Conservation (phyloP, 768 basidiomycete species). For the Pisolithus albus region DNA sequence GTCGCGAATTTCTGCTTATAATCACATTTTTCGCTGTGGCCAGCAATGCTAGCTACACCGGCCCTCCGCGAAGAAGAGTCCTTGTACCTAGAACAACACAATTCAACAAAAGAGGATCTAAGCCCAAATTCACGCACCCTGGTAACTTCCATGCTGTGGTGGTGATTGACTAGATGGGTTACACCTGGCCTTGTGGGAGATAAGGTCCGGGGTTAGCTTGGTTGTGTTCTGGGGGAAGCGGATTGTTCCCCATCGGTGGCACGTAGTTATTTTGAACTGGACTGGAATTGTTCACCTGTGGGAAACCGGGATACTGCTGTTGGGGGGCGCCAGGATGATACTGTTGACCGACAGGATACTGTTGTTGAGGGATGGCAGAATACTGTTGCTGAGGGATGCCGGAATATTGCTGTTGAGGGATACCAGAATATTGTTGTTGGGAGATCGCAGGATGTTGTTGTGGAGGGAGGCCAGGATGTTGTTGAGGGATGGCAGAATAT, state of each 20-base stretch:
- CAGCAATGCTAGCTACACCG: too few relatives aligned
- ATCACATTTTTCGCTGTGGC: too few relatives aligned
- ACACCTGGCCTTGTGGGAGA: conserved; percentile 6
- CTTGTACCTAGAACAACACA: neutral
- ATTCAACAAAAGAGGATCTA: neutral
- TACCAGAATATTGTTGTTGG: neutral
- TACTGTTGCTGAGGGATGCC: too few relatives aligned
- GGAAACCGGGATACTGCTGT: neutral
- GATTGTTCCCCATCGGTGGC: neutral
- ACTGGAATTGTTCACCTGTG: too few relatives aligned
- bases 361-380: too few relatives aligned
- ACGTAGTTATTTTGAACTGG: conserved; percentile 3
- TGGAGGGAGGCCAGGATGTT: neutral
- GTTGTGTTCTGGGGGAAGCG: conserved; percentile 14
- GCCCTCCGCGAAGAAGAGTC: neutral
- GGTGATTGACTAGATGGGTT: conserved; percentile 6
- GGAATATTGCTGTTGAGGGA: neutral
- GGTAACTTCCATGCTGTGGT: neutral
- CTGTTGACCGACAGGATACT: too few relatives aligned
- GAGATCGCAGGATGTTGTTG: neutral
- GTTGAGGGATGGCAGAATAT: too few relatives aligned
- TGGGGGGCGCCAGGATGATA: neutral
- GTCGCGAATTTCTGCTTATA: too few relatives aligned
- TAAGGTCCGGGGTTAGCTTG: neutral
- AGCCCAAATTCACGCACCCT: neutral